phyloP scores from a whole-genome alignment of 345 rosid genomes.

The Aethionema arabicum region DNA sequence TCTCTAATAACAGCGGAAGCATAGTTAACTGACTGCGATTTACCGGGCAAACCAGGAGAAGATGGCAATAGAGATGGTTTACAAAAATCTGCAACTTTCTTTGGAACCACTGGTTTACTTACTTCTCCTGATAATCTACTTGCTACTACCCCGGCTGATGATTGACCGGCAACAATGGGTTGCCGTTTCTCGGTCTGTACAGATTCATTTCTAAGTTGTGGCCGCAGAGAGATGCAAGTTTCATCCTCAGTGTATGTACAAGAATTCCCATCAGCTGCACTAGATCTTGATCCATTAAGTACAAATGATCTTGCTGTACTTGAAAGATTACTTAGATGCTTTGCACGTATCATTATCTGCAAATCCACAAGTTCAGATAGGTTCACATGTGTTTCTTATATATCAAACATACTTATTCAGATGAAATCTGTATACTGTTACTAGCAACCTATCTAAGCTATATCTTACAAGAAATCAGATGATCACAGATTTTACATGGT shows the following conservation, averaged over 20 bases:
- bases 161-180: conserved; percentile 28
- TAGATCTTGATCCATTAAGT: conserved; percentile 59
- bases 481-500: too few species aligned
- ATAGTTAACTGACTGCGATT: conserved; percentile 50
- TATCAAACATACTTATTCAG: conserved; percentile 4
- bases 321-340: conserved; percentile 70
- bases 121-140: conserved; percentile 39
- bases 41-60: conserved; percentile 41
- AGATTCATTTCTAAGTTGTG: conserved; percentile 43
- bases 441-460: too few species aligned
- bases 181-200: conserved; percentile 43
- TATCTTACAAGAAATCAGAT: too few species aligned
- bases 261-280: conserved; percentile 66
- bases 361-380: conserved; percentile 27
- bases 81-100: conserved; percentile 40
- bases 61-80: conserved; percentile 37
- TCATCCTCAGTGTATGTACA: conserved; percentile 80
- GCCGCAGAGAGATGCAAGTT: conserved; percentile 58
- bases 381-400: background rate
- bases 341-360: conserved; percentile 69
- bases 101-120: conserved; percentile 40
- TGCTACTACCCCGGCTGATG: conserved; percentile 39
- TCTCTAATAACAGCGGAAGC: conserved; percentile 41
- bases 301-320: conserved; percentile 67
- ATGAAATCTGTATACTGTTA: too few species aligned